Base-by-base conservation (phyloP, 2,329 filamentous ascomycete species). In the Fusarium vanettenii region DNA sequence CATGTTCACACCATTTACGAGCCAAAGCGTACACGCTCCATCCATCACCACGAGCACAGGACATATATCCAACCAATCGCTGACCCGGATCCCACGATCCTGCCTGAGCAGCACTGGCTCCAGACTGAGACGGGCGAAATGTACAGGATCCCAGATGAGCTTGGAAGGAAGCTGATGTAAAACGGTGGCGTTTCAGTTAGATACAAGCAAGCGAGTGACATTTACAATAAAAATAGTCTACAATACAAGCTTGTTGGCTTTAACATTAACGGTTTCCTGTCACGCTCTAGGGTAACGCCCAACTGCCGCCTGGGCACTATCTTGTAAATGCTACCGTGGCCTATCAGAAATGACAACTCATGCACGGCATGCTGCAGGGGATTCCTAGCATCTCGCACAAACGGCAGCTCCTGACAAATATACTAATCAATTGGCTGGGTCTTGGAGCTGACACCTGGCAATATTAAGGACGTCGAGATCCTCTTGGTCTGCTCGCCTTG, bases 41-140 rank as follows among this genome's bases (percentile, higher is more conserved):
- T 77, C 16, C 78, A 78, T 22, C n/a, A 70, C 6, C 72, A 79
- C 37, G 78, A 79, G 31, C 73, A 79, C 68, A 61, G 33, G 9
- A 73, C 63, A 2, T 11, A 67, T 16, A 72, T 78, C 4, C 78
- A 79, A n/a, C 78, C 78, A 4, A 76, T 80, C 8, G 65, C 69
- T 20, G 77, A 80, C 8, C 73, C 76, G 2, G 63, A 70, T 14
- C 76, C 76, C 6, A 74, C 68, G 9, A 45, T 78, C 6, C 61
- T 76, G n/a, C 76, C 76, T 22, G 69, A 67, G 18, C 66, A 74
- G 37, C 76, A 78, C 35, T 78, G 76, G 72, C 62, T 76, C 13
- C 66, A 73, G 22, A 68, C 78, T 13, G 59, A 69, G 39, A 80
- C 77, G 25, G 79, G 79, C 18, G 76, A 80, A 61, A 69, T 78